Percentiles rank a stretch among this genome's conserved stretches.
phyloP scores from a whole-genome alignment of 371 early-diverging fungal genomes.

The Synchytrium microbalum region DNA sequence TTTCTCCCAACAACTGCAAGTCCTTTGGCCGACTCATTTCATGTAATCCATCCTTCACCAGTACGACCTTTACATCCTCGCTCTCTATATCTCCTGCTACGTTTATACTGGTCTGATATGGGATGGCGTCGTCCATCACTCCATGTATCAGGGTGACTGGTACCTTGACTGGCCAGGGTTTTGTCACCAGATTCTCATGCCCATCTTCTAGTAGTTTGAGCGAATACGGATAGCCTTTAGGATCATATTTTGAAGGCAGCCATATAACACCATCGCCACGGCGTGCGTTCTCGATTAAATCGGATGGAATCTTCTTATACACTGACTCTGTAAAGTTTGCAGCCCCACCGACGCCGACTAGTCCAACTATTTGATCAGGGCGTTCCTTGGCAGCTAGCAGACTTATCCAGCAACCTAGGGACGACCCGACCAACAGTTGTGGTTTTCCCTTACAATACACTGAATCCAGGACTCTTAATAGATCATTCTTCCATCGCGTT shows the following conservation, averaged over 20 bases:
- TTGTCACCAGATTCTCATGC: background rate
- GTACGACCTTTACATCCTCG: background rate
- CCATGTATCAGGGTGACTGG: constrained; percentile 1
- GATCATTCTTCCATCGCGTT: background rate
- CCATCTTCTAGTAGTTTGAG: background rate
- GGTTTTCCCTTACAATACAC: background rate
- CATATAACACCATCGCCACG: background rate
- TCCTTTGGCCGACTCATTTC: background rate
- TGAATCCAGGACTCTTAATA: background rate
- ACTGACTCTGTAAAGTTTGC: background rate
- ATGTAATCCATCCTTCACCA: constrained; percentile 1
- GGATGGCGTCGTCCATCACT: background rate
- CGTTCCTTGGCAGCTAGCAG: constrained; percentile 1
- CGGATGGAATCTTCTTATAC: background rate
- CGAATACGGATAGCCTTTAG: background rate
- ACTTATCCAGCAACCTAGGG: background rate
- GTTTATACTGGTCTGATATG: background rate
- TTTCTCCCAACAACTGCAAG: background rate
- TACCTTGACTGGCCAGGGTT: background rate
- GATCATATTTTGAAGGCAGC: background rate
- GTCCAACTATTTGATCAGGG: background rate
- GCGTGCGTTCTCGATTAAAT: background rate
- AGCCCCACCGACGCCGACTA: background rate
- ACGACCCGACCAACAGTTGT: background rate
- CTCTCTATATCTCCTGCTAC: background rate